phyloP scores from a whole-genome alignment of 2,329 filamentous ascomycete species.

The Colletotrichum salicis region DNA sequence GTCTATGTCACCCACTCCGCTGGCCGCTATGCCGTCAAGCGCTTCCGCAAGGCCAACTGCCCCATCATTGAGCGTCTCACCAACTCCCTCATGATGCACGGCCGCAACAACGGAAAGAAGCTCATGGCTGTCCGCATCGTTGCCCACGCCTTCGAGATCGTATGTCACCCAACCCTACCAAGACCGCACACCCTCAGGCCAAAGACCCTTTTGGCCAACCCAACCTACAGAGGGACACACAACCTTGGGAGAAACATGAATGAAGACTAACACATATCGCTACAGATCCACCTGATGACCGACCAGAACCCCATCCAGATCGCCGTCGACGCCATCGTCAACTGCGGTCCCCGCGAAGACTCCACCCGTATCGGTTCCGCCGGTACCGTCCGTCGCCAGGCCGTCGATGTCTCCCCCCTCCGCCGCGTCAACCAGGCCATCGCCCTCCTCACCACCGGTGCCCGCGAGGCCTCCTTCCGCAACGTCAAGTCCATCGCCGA shows the following conservation, averaged over 20 bases:
- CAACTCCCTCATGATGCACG: slow-evolving; percentile 99
- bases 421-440: slow-evolving; percentile 99
- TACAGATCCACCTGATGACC: slow-evolving; percentile 99
- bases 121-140: slow-evolving; percentile 99
- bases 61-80: slow-evolving; percentile 99
- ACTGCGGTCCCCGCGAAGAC: slow-evolving; percentile 99
- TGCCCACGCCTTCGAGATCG: slow-evolving; percentile 99
- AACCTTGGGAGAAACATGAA: slow-evolving; percentile 6
- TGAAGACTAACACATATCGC: slow-evolving; percentile 42
- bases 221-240: not conserved
- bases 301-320: slow-evolving; percentile 99
- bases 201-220: slow-evolving; percentile 33
- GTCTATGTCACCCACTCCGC: slow-evolving; percentile 99
- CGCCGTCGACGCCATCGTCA: slow-evolving; percentile 99
- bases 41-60: slow-evolving; percentile 99
- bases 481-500: slow-evolving; percentile 99
- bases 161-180: slow-evolving; percentile 64
- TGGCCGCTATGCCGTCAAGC: slow-evolving; percentile 98
- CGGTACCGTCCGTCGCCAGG: slow-evolving; percentile 99
- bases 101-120: slow-evolving; percentile 99
- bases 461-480: slow-evolving; percentile 98
- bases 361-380: slow-evolving; percentile 99
- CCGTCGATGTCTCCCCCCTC: slow-evolving; percentile 99
- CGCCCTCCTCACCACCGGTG: slow-evolving; percentile 97
- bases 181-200: slow-evolving; percentile 20